phyloP scores from a whole-genome alignment of 805 yeast species.

The Nakazawaea wyomingensis region DNA sequence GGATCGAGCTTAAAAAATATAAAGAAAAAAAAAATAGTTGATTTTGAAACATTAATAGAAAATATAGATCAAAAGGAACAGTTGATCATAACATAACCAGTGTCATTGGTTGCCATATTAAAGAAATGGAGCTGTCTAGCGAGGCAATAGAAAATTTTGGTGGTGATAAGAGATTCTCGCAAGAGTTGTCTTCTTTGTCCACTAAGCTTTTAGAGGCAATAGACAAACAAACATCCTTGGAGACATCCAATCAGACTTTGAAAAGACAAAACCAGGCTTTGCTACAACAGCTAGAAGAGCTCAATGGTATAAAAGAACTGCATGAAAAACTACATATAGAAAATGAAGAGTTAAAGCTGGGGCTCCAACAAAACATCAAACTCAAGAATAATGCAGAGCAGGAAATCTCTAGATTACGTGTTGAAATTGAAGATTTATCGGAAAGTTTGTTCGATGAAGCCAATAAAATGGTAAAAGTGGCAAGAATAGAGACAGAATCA shows the following conservation, averaged over 20 bases:
- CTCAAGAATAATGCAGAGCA: constrained; percentile 46
- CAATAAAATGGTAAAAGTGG: constrained; percentile 76
- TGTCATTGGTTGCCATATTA: no score
- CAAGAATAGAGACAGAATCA: constrained; percentile 61
- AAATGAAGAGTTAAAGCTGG: constrained; percentile 21
- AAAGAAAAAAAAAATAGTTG: no score
- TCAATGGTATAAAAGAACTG: constrained; percentile 4
- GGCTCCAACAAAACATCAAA: constrained; percentile 17
- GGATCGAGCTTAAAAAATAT: no score
- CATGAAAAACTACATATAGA: not conserved
- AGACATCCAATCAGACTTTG: constrained; percentile 38
- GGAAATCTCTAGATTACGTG: constrained; percentile 55
- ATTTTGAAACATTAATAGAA: no score
- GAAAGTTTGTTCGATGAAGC: constrained; percentile 80
- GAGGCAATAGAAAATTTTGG: constrained; percentile 20
- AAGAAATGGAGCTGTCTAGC: constrained; percentile 1
- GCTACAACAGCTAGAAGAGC: constrained; percentile 25
- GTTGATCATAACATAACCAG: no score
- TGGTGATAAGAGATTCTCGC: constrained; percentile 39
- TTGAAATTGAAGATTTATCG: constrained; percentile 76
- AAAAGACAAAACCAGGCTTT: constrained; percentile 30
- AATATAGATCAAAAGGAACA: no score
- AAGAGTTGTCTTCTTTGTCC: constrained; percentile 52
- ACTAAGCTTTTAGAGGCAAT: constrained; percentile 58
- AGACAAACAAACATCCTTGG: constrained; percentile 50